These are phyloP conservation scores for Talaromyces rugulosus DNA, from an alignment of 2,329 filamentous ascomycete species.

Conservation along the genomic window DNA sequence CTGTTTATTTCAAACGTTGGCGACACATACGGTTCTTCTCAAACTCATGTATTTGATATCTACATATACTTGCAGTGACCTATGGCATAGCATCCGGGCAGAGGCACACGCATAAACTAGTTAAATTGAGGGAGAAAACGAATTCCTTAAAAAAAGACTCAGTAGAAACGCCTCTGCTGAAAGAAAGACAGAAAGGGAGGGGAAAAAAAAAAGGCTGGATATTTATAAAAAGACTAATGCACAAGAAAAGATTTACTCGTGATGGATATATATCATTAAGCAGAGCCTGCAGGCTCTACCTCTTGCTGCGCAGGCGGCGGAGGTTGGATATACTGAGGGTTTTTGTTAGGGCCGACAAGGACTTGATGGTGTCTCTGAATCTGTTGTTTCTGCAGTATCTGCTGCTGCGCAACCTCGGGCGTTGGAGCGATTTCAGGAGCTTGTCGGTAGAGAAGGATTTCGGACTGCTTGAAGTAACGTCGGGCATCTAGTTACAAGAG, in stretches of 20 bases:
- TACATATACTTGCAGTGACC: background rate
- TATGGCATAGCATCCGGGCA: background rate
- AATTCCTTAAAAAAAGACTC: background rate
- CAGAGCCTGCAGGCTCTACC: constrained; percentile 29
- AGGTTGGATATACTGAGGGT: constrained; percentile 10
- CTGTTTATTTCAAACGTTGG: background rate
- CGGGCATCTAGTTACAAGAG: constrained; percentile 77
- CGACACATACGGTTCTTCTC: background rate
- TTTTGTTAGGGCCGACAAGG: constrained; percentile 11
- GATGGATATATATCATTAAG: constrained; percentile 17
- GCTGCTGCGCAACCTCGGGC: constrained; percentile 36
- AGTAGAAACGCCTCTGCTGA: background rate
- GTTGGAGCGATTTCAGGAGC: constrained; percentile 44
- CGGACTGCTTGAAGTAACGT: constrained; percentile 98
- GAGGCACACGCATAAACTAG: too few species aligned
- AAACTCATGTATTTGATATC: constrained; percentile 1
- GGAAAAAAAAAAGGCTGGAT: background rate
- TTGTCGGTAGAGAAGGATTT: constrained; percentile 94
- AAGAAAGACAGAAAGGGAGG: background rate
- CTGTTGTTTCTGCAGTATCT: constrained; percentile 36
- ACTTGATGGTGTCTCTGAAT: constrained; percentile 18
- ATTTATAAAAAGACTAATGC: background rate
- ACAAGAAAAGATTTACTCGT: background rate
- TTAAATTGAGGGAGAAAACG: background rate
- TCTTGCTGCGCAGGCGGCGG: constrained; percentile 13